Conservation (phyloP, 1,284 basidiomycete species). For the Ceratobasidium sp. region DNA sequence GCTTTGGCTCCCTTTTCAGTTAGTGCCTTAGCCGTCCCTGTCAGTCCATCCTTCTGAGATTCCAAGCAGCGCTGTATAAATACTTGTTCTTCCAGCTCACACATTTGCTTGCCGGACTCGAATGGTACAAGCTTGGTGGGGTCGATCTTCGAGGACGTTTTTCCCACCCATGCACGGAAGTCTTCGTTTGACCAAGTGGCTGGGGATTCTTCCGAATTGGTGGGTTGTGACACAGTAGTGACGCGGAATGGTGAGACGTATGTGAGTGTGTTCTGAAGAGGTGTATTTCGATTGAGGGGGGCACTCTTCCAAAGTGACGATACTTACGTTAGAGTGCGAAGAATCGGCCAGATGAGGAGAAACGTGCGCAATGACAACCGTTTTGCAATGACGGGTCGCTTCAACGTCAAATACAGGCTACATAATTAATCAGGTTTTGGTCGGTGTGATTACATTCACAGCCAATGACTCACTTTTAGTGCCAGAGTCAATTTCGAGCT, state of each 20-base stretch:
- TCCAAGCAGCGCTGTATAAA: constrained; percentile 37
- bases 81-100: constrained; percentile 21
- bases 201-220: constrained; percentile 6
- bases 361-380: constrained; percentile 52
- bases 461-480: constrained; percentile 47
- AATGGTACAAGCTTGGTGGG: constrained; percentile 33
- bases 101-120: constrained; percentile 38
- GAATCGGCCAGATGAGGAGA: constrained; percentile 52
- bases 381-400: constrained; percentile 48
- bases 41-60: constrained; percentile 28
- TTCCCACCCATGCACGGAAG: constrained; percentile 29
- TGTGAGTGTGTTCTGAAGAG: constrained; percentile 28
- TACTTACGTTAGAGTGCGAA: constrained; percentile 45
- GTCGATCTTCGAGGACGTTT: constrained; percentile 31
- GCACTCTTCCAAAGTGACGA: constrained; percentile 43
- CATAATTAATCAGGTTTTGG: not conserved
- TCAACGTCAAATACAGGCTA: constrained; percentile 53
- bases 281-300: constrained; percentile 35
- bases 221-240: constrained; percentile 5
- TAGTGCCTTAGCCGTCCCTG: constrained; percentile 23
- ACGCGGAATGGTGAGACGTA: constrained; percentile 40
- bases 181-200: constrained; percentile 34
- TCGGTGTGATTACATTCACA: not conserved
- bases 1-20: constrained; percentile 36
- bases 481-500: constrained; percentile 50